Conservation (phyloP, 2,329 filamentous ascomycete genomes). For the Dissoconium aciculare region DNA sequence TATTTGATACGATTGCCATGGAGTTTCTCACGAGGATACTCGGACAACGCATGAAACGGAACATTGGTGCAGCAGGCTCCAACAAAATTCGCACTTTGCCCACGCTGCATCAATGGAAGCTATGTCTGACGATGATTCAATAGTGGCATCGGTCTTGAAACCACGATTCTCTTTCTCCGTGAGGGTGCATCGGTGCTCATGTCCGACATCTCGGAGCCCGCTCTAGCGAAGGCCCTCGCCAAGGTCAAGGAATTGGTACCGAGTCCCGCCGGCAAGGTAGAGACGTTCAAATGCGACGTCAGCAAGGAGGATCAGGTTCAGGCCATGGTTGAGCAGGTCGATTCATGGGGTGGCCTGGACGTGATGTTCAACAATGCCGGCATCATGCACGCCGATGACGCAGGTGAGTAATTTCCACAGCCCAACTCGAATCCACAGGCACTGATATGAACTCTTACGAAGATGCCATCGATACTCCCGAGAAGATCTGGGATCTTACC, state of each 20-base stretch:
- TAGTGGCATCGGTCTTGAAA: constrained; percentile 88
- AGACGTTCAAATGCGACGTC: constrained; percentile 58
- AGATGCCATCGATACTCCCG: constrained; percentile 62
- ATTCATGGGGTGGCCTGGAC: constrained; percentile 76
- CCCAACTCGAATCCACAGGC: no score
- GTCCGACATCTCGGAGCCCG: constrained; percentile 67
- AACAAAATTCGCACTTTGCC: no score
- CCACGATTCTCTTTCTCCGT: constrained; percentile 71
- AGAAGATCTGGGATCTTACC: constrained; percentile 87
- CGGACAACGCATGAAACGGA: constrained; percentile 2
- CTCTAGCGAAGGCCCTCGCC: constrained; percentile 58
- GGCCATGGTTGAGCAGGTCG: constrained; percentile 57
- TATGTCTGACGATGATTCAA: no score
- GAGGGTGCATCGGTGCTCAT: constrained; percentile 78
- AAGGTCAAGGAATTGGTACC: constrained; percentile 58
- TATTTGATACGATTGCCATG: not conserved
- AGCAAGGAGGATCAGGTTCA: constrained; percentile 70
- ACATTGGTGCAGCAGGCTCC: no score
- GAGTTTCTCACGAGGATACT: not conserved
- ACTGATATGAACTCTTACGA: no score
- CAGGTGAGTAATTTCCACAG: constrained; percentile 23
- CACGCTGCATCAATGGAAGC: no score
- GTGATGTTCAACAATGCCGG: constrained; percentile 96
- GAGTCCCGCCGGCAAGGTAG: constrained; percentile 41
- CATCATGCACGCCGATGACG: constrained; percentile 72